Base-by-base conservation (phyloP, 176 grass and related monocot species). In the Alopecurus myosuroides region DNA sequence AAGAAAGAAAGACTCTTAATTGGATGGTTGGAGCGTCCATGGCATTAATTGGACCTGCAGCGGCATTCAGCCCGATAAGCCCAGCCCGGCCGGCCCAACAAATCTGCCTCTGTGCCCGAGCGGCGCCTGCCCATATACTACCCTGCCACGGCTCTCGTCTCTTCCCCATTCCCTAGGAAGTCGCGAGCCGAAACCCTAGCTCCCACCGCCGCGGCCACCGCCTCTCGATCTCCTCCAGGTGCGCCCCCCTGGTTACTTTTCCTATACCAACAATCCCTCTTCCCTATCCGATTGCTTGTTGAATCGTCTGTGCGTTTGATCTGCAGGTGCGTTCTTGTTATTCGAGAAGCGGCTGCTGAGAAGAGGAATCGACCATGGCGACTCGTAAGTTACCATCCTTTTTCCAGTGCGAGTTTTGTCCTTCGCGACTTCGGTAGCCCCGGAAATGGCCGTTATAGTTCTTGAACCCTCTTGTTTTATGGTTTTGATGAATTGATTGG, bases 341-440 rank as follows among this genome's bases (percentile, higher is more conserved):
- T 48, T 9, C 17, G 58, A 83, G 58, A 44, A 68, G 85, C 15
- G 18, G 75, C 68, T 14, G 76, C 60, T 15, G 51, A 68, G 30
- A 84, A 60, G 67, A 39, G 58, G 60, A 40, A 51, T 87, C 85
- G 26, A 77, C 49, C 89, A 91, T 87, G 89, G 89, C 85, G 69
- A 91, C 56, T 52, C 89, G 89, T 91, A 76, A 77, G 89, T 80
- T 62, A 34, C 31, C 5, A 0, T 1, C 31, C 39, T 3, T 40
- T 7, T 23, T 26, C 3, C 22, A 4, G 17, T n/a, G 55, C 35
- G 74, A 20, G 44, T 35, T 31, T 35, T 35, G 55, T 30, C 35
- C 4, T 3, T 31, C 15, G 2, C 48, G 14, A 17, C n/a, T 20
- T 50, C 23, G 11, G 15, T 57, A 17, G 23, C 11, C 36, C 4